Conservation (phyloP, 257 asterid species). For the Echium plantagineum region DNA sequence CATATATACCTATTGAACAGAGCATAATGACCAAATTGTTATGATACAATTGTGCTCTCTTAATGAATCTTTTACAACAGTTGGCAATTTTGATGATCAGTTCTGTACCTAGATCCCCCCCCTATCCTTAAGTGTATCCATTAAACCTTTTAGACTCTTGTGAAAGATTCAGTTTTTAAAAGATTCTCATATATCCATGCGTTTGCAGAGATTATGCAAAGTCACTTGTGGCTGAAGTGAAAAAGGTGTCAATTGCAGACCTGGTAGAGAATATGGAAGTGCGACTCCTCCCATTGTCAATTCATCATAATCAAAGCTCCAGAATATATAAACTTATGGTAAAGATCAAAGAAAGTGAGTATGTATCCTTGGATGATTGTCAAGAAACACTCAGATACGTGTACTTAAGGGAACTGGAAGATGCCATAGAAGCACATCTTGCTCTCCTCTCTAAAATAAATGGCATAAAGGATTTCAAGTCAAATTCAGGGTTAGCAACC, state of each 20-base stretch:
- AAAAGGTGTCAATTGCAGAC: slow-evolving; percentile 74
- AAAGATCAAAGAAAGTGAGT: slow-evolving; percentile 50
- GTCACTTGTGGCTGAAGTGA: slow-evolving; percentile 51
- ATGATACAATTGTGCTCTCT: no score
- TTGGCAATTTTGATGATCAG: no score
- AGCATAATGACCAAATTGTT: no score
- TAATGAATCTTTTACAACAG: no score
- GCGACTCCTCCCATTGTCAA: slow-evolving; percentile 28
- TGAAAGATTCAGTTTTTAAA: neutral
- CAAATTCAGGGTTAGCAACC: slow-evolving; percentile 25
- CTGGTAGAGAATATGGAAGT: slow-evolving; percentile 77
- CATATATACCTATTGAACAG: no score
- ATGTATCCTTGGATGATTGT: slow-evolving; percentile 42
- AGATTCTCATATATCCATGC: neutral
- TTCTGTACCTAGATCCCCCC: no score
- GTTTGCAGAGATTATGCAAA: slow-evolving; percentile 57
- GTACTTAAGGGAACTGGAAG: slow-evolving; percentile 56
- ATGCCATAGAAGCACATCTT: slow-evolving; percentile 65
- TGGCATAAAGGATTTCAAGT: slow-evolving; percentile 38
- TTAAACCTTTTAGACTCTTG: no score
- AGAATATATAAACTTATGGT: slow-evolving; percentile 55
- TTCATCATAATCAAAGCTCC: slow-evolving; percentile 15
- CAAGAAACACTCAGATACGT: slow-evolving; percentile 38
- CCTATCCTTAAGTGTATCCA: no score
- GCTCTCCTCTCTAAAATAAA: slow-evolving; percentile 33